phyloP scores from a whole-genome alignment of 129 eudicot genomes.

The Saposhnikovia divaricata region DNA sequence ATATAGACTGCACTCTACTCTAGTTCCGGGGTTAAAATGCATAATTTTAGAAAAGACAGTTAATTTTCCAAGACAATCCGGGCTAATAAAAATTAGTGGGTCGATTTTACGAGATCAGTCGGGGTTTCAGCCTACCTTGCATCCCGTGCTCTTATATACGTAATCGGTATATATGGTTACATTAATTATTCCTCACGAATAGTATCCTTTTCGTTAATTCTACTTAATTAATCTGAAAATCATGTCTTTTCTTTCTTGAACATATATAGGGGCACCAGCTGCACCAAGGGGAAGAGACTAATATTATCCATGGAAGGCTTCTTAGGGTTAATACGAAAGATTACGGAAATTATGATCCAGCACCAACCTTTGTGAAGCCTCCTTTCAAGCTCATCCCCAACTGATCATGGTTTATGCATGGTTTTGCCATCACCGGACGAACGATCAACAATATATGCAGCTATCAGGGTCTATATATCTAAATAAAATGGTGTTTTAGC shows the following conservation, averaged over 20 bases:
- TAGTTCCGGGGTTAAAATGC: too few species aligned
- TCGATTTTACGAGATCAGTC: too few species aligned
- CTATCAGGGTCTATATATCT: slow-evolving; percentile 10
- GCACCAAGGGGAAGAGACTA: slow-evolving; percentile 19
- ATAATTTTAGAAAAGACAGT: too few species aligned
- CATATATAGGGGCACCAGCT: slow-evolving; percentile 8
- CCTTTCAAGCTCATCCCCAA: slow-evolving; percentile 89
- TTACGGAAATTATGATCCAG: slow-evolving; percentile 83
- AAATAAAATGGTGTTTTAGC: slow-evolving; percentile 6
- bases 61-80: too few species aligned
- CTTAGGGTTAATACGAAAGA: slow-evolving; percentile 61
- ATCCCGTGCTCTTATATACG: too few species aligned
- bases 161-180: too few species aligned
- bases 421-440: neutral
- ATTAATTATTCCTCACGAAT: too few species aligned
- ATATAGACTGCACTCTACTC: too few species aligned
- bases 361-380: slow-evolving; percentile 72
- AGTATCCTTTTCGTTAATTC: neutral
- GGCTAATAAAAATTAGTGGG: too few species aligned
- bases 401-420: slow-evolving; percentile 26
- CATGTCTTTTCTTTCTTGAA: neutral
- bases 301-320: slow-evolving; percentile 61
- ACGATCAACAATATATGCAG: neutral
- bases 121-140: too few species aligned
- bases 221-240: neutral